Base-by-base conservation (phyloP, 768 basidiomycete species). In the Suillus discolor region DNA sequence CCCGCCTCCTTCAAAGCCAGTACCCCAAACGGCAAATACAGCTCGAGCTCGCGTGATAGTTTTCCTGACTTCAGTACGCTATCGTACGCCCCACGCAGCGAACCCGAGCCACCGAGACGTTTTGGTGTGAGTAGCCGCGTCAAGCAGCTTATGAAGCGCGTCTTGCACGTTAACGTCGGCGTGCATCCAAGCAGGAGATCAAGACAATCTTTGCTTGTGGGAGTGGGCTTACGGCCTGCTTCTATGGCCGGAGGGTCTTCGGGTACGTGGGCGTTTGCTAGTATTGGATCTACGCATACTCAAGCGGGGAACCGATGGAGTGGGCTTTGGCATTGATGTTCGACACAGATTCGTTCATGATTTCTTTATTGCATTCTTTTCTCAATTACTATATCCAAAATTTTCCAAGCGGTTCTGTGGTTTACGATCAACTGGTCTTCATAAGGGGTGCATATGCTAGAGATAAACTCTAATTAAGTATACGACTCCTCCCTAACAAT, bases 191-290 rank as follows among this genome's bases (percentile, higher is more conserved):
- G 6, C 11, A n/a, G 39, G 28, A 64, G 47, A 34, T 25, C 42
- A 23, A 36, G 65, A 47, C 63, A 66, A n/a, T 45, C 65, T 55
- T 55, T 55, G n/a, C 41, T 66, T 23, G n/a, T 66, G 28, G 62
- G 54, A 13, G 54, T 55, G 20, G 34, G 54, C 20, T n/a, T 64
- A 20, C 59, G 61, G 8, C 44, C 64, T 2, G 38, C 62, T 62
- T 53, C 64, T 51, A 47, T 28, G 28, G 51, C 28, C 31, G 28
- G 51, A 18, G 51, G 15, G 51, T 28, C 64, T 64, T 68, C 70
- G 57, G 68, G 70, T 31, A 66, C 54, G 11, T 75, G 73, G 73
- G 66, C 68, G 65, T 69, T 69, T 54, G 57, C 70, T 23, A 70
- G 72, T 49, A 54, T 60, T 49, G 60, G 62, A 8, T 70, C 65